phyloP scores from a whole-genome alignment of 2,329 filamentous ascomycete species.

The Albophoma yamanashiensis region DNA sequence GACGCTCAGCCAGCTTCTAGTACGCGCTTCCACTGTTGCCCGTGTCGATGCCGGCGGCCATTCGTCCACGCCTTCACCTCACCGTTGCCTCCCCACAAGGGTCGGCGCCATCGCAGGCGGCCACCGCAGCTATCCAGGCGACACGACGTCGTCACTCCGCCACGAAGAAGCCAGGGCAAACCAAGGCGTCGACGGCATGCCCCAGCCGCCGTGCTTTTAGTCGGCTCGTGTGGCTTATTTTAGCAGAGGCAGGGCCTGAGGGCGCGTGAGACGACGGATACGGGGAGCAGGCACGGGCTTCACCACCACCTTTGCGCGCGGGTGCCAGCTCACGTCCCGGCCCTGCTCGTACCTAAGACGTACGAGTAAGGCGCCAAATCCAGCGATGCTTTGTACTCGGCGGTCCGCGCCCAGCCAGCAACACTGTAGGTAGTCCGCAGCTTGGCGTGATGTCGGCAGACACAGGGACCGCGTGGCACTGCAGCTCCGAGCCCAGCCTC shows the following conservation, averaged over 20 bases:
- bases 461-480: too few species aligned
- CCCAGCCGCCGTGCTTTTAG: neutral
- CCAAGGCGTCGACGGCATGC: neutral
- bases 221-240: neutral
- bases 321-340: neutral
- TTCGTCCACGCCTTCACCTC: neutral
- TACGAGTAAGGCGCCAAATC: too few species aligned
- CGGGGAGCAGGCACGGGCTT: neutral
- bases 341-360: neutral
- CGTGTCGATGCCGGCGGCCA: neutral
- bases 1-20: neutral
- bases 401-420: neutral
- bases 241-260: neutral
- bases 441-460: neutral
- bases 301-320: neutral
- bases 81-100: neutral
- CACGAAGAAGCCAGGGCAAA: neutral
- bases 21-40: neutral
- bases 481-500: neutral
- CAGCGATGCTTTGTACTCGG: neutral
- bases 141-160: neutral
- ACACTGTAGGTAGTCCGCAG: neutral
- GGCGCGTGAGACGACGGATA: neutral
- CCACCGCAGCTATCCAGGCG: neutral
- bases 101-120: neutral